Percentiles rank a stretch among this genome's conserved stretches.
Conservation (phyloP, 2,329 filamentous ascomycete species). For the Scedosporium aurantiacum region DNA sequence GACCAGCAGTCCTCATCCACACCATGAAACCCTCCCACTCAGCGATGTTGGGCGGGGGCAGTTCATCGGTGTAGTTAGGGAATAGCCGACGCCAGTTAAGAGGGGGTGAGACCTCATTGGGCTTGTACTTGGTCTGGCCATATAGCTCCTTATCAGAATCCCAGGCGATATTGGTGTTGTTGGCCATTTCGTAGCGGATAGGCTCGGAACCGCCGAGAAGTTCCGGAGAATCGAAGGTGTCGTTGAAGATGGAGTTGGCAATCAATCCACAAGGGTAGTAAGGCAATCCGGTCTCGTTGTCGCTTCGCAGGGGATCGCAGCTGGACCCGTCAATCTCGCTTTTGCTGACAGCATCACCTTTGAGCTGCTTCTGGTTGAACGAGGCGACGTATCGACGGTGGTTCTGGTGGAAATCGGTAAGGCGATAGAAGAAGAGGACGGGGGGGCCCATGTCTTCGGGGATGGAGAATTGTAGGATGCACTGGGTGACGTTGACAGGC, state of each 20-base stretch:
- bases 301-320: conserved; percentile 61
- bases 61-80: conserved; percentile 54
- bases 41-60: conserved; percentile 60
- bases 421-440: conserved; percentile 85
- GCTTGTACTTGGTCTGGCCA: conserved; percentile 54
- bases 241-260: conserved; percentile 95
- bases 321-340: conserved; percentile 53
- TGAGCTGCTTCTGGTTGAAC: conserved; percentile 70
- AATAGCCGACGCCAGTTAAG: conserved; percentile 74
- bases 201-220: conserved; percentile 37
- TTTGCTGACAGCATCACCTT: conserved; percentile 53
- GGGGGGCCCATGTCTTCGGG: conserved; percentile 70
- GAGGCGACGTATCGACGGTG: conserved; percentile 93
- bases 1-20: conserved; percentile 95
- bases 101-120: conserved; percentile 61
- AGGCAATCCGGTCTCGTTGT: conserved; percentile 44
- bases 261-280: conserved; percentile 95
- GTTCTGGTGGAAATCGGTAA: conserved; percentile 98
- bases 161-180: conserved; percentile 73
- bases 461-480: conserved; percentile 67
- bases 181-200: conserved; percentile 62
- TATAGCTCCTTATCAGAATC: conserved; percentile 71
- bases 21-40: conserved; percentile 83
- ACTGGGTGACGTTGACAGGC: conserved; percentile 35
- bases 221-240: conserved; percentile 63